Evolutionary conservation across 2,329 filamentous ascomycete genomes (phyloP).

Genomic region (Fusarium beomiforme): DNA sequence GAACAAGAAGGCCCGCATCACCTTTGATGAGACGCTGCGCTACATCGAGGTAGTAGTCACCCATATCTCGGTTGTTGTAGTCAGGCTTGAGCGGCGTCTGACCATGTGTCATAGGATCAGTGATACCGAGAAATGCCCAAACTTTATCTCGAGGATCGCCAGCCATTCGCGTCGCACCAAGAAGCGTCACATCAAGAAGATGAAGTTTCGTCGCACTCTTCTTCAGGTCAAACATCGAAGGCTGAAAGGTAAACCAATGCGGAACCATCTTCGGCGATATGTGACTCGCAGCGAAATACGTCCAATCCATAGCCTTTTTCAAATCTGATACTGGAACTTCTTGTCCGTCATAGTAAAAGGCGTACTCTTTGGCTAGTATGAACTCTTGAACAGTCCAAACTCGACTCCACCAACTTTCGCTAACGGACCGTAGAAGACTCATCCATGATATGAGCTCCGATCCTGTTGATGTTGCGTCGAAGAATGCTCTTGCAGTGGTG

Average conservation of each 20-base stretch:
- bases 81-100: neutral
- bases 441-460: slow-evolving; percentile 12
- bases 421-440: neutral
- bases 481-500: slow-evolving; percentile 3
- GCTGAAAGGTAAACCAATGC: slow-evolving; percentile 4
- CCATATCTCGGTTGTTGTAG: slow-evolving; percentile 9
- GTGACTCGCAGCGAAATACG: slow-evolving; percentile 9
- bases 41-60: slow-evolving; percentile 14
- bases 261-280: neutral
- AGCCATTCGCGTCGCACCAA: slow-evolving; percentile 14
- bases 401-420: slow-evolving; percentile 26
- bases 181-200: slow-evolving; percentile 9
- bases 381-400: slow-evolving; percentile 26
- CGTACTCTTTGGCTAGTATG: slow-evolving; percentile 8
- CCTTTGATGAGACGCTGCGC: slow-evolving; percentile 2
- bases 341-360: slow-evolving; percentile 5
- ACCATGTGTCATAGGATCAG: neutral
- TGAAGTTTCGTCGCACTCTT: neutral
- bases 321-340: neutral
- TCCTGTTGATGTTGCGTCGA: slow-evolving; percentile 6
- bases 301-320: slow-evolving; percentile 22
- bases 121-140: slow-evolving; percentile 22
- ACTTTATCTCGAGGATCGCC: slow-evolving; percentile 11
- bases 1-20: neutral
- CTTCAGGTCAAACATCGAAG: slow-evolving; percentile 18